Base-by-base conservation (phyloP, 176 grass and related monocot genomes). In the Echinochloa phyllopogon region DNA sequence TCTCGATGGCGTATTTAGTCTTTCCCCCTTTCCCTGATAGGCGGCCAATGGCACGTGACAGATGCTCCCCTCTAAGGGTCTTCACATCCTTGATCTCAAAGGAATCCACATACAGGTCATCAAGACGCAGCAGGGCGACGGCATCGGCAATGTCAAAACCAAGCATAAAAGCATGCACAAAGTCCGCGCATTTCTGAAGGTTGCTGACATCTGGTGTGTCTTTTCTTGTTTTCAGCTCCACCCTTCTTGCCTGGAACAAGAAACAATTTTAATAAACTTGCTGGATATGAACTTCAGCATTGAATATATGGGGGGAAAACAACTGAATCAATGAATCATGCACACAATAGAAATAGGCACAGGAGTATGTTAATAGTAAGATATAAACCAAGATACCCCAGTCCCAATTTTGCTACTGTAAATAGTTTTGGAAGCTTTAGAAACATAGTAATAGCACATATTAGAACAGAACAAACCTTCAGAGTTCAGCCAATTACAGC, bases 81-180 rank as follows among this genome's bases (percentile, higher is more conserved):
- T 97, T 97, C 81, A 97, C 94, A 15, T 94, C 94, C 80, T 94
- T 97, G 74, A 97, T 94, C 91, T 97, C 95, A 41, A 97, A 97
- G 56, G 92, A 91, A 76, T 97, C 95, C 59, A 92, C 89, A 41
- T 97, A 94, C 3, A 97, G 83, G 65, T 97, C 94, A 50, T 97
- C 92, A 3, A 94, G 84, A 43, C 92, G 92, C 16, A 92, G 74
- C 72, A 91, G 80, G 20, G 94, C 92, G 49, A 94, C 37, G 0
- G 83, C 87, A 62, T 97, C 94, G 0, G 73, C 78, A 52, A 92
- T 86, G 69, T 97, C 92, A 92, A 97, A 97, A 42, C 92, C 94
- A 72, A 97, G 94, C 88, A 97, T 97, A 74, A 97, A 97, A 21
- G 88, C 90, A 74, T 92, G 86, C n/a, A 94, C 88, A 72, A 94